phyloP scores from a whole-genome alignment of 768 basidiomycete species.

The Harrya chromipes region DNA sequence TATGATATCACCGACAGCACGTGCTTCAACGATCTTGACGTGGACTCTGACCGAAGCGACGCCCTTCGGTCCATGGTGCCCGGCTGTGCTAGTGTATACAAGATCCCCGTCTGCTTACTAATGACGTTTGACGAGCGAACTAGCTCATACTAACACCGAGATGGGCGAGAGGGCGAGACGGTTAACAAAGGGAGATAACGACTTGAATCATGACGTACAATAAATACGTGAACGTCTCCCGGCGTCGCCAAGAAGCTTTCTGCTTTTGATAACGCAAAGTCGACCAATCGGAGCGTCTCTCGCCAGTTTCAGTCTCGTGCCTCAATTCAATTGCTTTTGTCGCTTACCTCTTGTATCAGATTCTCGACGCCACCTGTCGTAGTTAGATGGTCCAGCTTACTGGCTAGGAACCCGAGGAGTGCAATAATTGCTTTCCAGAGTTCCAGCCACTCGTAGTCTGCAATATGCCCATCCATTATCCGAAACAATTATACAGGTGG shows the following conservation, averaged over 20 bases:
- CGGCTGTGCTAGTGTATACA: conserved; percentile 38
- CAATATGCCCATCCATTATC: neutral
- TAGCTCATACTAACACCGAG: conserved; percentile 55
- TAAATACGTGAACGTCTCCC: conserved; percentile 52
- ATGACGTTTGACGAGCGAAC: conserved; percentile 52
- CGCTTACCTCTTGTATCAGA: conserved; percentile 51
- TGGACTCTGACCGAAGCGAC: conserved; percentile 31
- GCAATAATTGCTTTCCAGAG: conserved; percentile 58
- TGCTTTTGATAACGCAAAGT: conserved; percentile 47
- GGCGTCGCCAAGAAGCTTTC: conserved; percentile 56
- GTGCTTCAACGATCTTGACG: conserved; percentile 39
- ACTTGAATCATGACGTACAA: conserved; percentile 43
- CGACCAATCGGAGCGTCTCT: conserved; percentile 53
- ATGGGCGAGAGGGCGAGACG: neutral
- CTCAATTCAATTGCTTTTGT: neutral
- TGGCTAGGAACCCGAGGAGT: conserved; percentile 53
- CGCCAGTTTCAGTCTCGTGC: conserved; percentile 1
- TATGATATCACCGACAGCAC: conserved; percentile 45
- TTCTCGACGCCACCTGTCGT: conserved; percentile 52
- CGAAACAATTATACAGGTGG: neutral
- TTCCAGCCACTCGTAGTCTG: conserved; percentile 67
- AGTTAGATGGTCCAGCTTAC: conserved; percentile 50
- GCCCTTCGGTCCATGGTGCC: conserved; percentile 26
- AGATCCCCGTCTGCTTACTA: conserved; percentile 43
- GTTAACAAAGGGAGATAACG: conserved; percentile 1